Conservation (phyloP, 106 monocot genomes). For the Dioscorea zingiberensis region DNA sequence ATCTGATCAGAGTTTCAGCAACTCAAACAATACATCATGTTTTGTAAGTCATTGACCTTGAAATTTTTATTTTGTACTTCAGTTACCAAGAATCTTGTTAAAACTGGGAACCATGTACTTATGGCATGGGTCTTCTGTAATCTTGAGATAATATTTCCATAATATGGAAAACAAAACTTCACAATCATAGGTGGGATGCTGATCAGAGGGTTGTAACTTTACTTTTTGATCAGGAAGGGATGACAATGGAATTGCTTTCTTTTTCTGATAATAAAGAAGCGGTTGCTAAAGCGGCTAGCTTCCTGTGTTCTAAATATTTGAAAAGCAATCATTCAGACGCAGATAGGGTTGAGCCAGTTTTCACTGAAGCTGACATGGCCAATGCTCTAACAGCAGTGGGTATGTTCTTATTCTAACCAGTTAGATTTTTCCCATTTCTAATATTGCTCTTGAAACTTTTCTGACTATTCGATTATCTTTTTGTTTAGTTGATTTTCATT, state of each 20-base stretch:
- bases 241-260: constrained; percentile 62
- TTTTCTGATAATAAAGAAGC: constrained; percentile 71
- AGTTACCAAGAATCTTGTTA: not conserved
- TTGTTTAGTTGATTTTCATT: not conserved
- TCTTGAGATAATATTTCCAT: not conserved
- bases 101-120: not conserved
- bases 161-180: not conserved
- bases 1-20: constrained; percentile 8
- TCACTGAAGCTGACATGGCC: constrained; percentile 67
- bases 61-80: not conserved
- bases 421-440: too few species aligned
- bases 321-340: constrained; percentile 16
- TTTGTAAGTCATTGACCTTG: constrained; percentile 19
- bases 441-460: too few species aligned
- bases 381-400: constrained; percentile 65
- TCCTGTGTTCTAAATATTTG: constrained; percentile 49
- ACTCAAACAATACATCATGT: constrained; percentile 9
- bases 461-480: too few species aligned
- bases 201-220: constrained; percentile 13
- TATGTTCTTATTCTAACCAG: constrained; percentile 16
- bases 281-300: constrained; percentile 70
- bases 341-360: constrained; percentile 14
- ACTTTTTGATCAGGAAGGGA: constrained; percentile 19
- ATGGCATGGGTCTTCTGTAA: not conserved
- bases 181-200: constrained; percentile 26